Evolutionary conservation across 495 filamentous ascomycete genomes (phyloP).

Genomic region (Annulohypoxylon bovei): DNA sequence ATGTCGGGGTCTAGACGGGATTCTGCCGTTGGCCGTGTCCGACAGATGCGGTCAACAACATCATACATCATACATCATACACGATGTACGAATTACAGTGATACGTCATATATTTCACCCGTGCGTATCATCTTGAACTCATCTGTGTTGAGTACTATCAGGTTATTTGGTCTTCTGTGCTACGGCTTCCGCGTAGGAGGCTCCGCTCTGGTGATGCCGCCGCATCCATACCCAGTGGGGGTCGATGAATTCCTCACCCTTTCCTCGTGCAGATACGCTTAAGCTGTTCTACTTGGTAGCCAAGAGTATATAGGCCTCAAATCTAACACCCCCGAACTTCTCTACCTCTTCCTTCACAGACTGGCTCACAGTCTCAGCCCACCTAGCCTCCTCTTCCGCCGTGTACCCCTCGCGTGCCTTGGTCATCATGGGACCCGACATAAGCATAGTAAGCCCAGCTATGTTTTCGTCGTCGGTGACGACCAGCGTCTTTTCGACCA

Average conservation of each 20-base stretch:
- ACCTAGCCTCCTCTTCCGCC: slow-evolving; percentile 37
- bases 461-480: slow-evolving; percentile 37
- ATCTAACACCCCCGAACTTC: slow-evolving; percentile 39
- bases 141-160: neutral
- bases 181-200: too few relatives aligned
- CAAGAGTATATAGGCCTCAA: slow-evolving; percentile 43
- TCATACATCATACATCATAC: too few relatives aligned
- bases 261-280: neutral
- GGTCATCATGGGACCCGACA: slow-evolving; percentile 37
- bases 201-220: too few relatives aligned
- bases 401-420: slow-evolving; percentile 41
- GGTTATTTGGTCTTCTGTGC: neutral
- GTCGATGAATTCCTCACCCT: neutral
- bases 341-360: slow-evolving; percentile 38
- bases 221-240: neutral
- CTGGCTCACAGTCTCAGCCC: slow-evolving; percentile 31
- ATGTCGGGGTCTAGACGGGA: neutral
- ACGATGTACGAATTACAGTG: neutral
- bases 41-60: too few relatives aligned
- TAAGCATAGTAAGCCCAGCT: slow-evolving; percentile 35
- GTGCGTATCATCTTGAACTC: neutral
- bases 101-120: neutral
- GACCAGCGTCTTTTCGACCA: slow-evolving; percentile 30
- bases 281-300: slow-evolving; percentile 31
- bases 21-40: neutral